Evolutionary conservation across 129 eudicot genomes (phyloP).

Genomic region (Artemisia tridentata): DNA sequence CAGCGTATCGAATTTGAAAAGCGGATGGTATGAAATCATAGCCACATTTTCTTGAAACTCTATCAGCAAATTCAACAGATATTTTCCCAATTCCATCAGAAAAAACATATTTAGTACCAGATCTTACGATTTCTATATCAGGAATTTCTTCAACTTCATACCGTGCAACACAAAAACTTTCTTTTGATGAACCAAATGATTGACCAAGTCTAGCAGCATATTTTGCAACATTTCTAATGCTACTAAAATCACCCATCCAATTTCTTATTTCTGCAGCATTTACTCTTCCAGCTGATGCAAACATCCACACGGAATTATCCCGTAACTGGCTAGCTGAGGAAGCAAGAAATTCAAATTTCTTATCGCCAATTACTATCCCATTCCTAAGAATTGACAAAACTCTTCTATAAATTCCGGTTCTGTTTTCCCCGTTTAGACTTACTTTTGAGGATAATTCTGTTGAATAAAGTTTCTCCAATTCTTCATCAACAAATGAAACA

Average conservation of each 20-base stretch:
- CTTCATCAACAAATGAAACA: constrained; percentile 68
- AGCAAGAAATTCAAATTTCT: no score
- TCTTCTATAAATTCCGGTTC: constrained; percentile 49
- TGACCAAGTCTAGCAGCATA: constrained; percentile 94
- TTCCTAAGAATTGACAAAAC: constrained; percentile 44
- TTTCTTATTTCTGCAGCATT: constrained; percentile 54
- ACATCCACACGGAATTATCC: constrained; percentile 87
- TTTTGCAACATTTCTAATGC: constrained; percentile 74
- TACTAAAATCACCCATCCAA: constrained; percentile 71
- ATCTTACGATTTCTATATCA: constrained; percentile 42
- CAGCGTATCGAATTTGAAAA: no score
- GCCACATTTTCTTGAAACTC: no score
- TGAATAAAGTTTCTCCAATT: constrained; percentile 49
- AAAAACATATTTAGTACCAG: no score
- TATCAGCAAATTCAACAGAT: no score
- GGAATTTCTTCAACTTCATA: constrained; percentile 52
- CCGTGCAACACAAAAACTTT: constrained; percentile 49
- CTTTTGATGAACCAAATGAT: constrained; percentile 78
- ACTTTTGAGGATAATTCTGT: constrained; percentile 50
- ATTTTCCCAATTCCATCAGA: no score
- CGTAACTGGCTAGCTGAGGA: constrained; percentile 81
- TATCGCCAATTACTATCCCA: constrained; percentile 63
- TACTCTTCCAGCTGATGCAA: constrained; percentile 51
- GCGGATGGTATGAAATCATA: no score
- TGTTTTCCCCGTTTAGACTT: constrained; percentile 18